Evolutionary conservation across 2,329 filamentous ascomycete species (phyloP), one percentile per base, ranked within the genome.

Genomic region (Thermoascus crustaceus): DNA sequence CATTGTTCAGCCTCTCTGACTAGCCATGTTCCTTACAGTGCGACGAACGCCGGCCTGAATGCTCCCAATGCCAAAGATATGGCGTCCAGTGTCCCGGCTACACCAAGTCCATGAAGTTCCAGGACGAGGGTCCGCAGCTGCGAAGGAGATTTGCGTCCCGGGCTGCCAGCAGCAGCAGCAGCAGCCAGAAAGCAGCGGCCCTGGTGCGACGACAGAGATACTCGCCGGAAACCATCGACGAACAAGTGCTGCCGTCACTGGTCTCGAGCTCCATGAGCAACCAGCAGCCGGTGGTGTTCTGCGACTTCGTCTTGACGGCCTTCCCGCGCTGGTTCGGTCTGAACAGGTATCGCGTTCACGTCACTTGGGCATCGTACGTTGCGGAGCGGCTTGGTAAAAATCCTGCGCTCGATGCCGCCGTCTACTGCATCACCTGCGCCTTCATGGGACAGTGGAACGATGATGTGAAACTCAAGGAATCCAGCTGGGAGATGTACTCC

Each of bases 1-100:
- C 20, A 10, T 17, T 7, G 3, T 9, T 14, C 2, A 29, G 14
- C 9, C 5, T 9, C 26, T 29, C 26, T 29, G 13, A 29, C 26
- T 10, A 4, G 24, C 14, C n/a, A 10, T 26, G n/a, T 5, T 13
- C 14, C 6, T 10, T 11, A 24, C 25, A 53, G 48, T 57, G 53
- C 30, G 52, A 57, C 36, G 39, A 47, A 23, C 37, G 41, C 10
- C 49, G 45, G 11, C 53, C 53, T 6, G 38, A 45, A 37, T 56
- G 53, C 36, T 47, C 52, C 16, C 55, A 55, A 40, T 60, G 56
- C 36, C 39, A 41, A 32, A 53, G 50, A 41, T 53, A 56, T 35
- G 55, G 54, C 34, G 48, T 47, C 26, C 41, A 44, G n/a, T 59
- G 55, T 34, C 55, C 54, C 2, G 54, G 55, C 16, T 56, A 56